A percentile compares a stretch with the other conserved stretches of the same genome.
phyloP scores from a whole-genome alignment of 208 protist species.

The Vickermania ingenoplastis region DNA sequence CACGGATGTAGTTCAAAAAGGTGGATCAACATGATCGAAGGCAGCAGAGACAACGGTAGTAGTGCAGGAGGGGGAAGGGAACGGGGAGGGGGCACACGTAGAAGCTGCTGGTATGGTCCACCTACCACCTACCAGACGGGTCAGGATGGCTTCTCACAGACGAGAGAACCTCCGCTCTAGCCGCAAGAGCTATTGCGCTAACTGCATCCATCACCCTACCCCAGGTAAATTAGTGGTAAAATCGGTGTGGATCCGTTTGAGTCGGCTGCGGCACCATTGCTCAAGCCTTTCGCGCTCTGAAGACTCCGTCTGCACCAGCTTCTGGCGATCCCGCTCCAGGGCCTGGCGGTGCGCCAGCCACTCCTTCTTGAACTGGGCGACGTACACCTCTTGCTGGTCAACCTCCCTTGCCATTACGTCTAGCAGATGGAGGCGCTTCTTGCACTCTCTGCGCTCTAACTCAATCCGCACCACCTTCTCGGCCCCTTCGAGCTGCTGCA shows the following conservation, averaged over 20 bases:
- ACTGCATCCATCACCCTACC: too few relatives aligned
- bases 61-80: too few relatives aligned
- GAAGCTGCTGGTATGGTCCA: too few relatives aligned
- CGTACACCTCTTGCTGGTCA: conserved; percentile 70
- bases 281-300: conserved; percentile 9
- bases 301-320: conserved; percentile 39
- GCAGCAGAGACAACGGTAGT: too few relatives aligned
- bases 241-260: not conserved
- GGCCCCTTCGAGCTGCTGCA: conserved; percentile 56
- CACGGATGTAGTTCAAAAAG: too few relatives aligned
- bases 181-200: too few relatives aligned
- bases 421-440: conserved; percentile 53
- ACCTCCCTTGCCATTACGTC: conserved; percentile 55
- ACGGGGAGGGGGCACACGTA: too few relatives aligned
- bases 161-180: too few relatives aligned
- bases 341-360: conserved; percentile 61
- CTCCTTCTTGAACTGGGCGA: conserved; percentile 75
- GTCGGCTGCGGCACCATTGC: not conserved
- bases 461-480: conserved; percentile 77
- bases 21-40: too few relatives aligned
- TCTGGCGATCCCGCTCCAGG: conserved; percentile 43
- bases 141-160: too few relatives aligned
- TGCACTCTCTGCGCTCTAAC: conserved; percentile 64
- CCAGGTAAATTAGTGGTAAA: too few relatives aligned
- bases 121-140: too few relatives aligned